phyloP scores from a whole-genome alignment of 2,329 filamentous ascomycete genomes.

The Neofusicoccum cordaticola region DNA sequence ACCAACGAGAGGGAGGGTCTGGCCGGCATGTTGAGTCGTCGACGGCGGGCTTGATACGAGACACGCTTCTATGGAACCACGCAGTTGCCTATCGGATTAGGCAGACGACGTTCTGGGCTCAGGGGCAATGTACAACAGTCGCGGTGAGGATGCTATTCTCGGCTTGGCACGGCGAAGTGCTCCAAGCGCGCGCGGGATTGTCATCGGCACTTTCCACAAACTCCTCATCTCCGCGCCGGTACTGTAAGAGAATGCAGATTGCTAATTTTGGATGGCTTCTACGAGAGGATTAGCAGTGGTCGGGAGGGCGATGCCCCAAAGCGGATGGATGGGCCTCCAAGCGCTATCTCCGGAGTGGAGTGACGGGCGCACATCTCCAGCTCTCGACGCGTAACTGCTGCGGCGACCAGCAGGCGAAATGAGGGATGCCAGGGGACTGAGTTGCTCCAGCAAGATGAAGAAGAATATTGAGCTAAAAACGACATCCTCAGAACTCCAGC shows the following conservation, averaged over 20 bases:
- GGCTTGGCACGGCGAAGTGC: slow-evolving; percentile 12
- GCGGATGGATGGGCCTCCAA: slow-evolving; percentile 3
- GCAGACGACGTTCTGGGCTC: slow-evolving; percentile 8
- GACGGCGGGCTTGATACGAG: background rate
- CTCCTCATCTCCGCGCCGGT: slow-evolving; percentile 14
- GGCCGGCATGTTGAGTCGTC: slow-evolving; percentile 13
- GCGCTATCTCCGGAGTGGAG: slow-evolving; percentile 12
- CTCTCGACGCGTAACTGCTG: slow-evolving; percentile 9
- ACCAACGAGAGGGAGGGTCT: slow-evolving; percentile 3
- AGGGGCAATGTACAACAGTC: slow-evolving; percentile 8
- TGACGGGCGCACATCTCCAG: slow-evolving; percentile 8
- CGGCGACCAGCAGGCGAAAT: slow-evolving; percentile 6
- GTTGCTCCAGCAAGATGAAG: background rate
- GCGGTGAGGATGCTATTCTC: slow-evolving; percentile 10
- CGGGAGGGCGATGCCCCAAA: background rate
- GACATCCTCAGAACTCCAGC: background rate
- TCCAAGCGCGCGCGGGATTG: slow-evolving; percentile 12
- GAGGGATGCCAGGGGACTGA: slow-evolving; percentile 1
- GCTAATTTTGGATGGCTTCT: slow-evolving; percentile 9
- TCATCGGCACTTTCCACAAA: slow-evolving; percentile 14
- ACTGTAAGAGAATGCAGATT: slow-evolving; percentile 7
- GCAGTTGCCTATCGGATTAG: slow-evolving; percentile 5
- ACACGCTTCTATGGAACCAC: slow-evolving; percentile 4
- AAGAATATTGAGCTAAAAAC: slow-evolving; percentile 11
- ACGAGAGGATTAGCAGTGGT: slow-evolving; percentile 2